Evolutionary conservation across 202 grass and related monocot genomes (phyloP), one percentile per base, ranked within the genome.

Genomic region (Carex arenaria): DNA sequence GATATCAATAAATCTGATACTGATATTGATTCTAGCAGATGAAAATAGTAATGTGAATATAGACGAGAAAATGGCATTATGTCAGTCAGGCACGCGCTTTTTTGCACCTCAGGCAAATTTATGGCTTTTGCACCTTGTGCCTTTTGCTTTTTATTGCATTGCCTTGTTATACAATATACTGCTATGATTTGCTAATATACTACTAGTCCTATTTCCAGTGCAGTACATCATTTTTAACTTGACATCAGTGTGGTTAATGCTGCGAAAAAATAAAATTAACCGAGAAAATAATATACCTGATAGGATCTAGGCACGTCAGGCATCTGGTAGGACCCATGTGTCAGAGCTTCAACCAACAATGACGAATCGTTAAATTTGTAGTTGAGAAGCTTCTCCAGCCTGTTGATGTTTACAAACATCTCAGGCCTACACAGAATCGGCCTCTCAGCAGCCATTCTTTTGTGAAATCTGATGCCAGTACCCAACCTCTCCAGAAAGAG

Each of bases 301-400:
- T 94, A 92, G 88, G 88, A 94, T 77, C 85, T 64, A 28, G 90
- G 87, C 73, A 90, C 40, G 26, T 89, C 91, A 14, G 89, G 26
- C 63, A 81, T 62, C 56, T 89, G 83, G 86, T 88, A 94, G 4
- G 94, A 97, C 9, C 91, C 81, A 67, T 97, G 94, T 40, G 89
- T 97, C 83, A 97, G 74, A 66, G 91, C 91, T 92, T 97, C 94
- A 49, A 92, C 12, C 63, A 97, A 89, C 53, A 97, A 54, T 64
- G 72, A 85, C 38, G 52, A 26, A 66, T 97, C 92, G 54, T 62
- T 52, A 38, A 97, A 97, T 54, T 38, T 47, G 67, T 97, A 97
- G 19, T 61, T 59, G 6, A 94, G 80, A 51, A 90, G 73, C 26
- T 14, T 84, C 79, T 89, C 80, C 61, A 93, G 84, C 51, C 80